A percentile compares a stretch with the other conserved stretches of the same genome.
phyloP scores from a whole-genome alignment of 371 early-diverging fungal species.

The Chytridium lagenaria region DNA sequence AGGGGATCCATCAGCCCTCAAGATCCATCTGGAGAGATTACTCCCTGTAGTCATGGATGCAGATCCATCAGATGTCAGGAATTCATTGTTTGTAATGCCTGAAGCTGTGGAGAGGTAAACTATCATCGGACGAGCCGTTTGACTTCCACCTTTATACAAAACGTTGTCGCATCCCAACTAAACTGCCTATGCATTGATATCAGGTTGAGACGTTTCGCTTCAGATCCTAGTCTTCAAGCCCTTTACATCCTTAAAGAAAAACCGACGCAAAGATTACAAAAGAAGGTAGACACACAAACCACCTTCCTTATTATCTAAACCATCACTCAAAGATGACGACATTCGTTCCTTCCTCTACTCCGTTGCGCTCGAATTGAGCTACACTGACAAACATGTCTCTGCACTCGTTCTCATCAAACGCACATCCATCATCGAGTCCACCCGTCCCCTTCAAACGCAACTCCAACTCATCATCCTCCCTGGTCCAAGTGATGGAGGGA shows the following conservation, averaged over 20 bases:
- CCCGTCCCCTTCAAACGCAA: slow-evolving; percentile 77
- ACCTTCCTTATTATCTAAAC: background rate
- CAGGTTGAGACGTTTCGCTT: slow-evolving; percentile 64
- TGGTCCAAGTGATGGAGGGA: slow-evolving; percentile 75
- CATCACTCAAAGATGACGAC: background rate
- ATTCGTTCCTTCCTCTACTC: slow-evolving; percentile 54
- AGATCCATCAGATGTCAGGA: slow-evolving; percentile 44
- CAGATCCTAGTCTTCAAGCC: slow-evolving; percentile 75
- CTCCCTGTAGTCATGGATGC: slow-evolving; percentile 78
- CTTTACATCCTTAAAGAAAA: slow-evolving; percentile 82
- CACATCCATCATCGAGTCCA: slow-evolving; percentile 72
- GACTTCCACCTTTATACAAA: background rate
- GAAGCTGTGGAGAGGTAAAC: slow-evolving; percentile 74
- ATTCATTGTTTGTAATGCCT: slow-evolving; percentile 63
- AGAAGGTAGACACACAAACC: background rate
- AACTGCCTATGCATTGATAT: no score
- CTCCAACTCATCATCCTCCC: slow-evolving; percentile 92
- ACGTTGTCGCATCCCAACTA: no score
- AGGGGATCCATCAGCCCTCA: slow-evolving; percentile 3
- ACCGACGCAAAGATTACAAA: slow-evolving; percentile 51
- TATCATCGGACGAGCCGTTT: slow-evolving; percentile 33
- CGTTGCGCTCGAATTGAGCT: slow-evolving; percentile 77
- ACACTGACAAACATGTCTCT: slow-evolving; percentile 69
- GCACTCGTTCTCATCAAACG: slow-evolving; percentile 92
- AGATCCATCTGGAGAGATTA: slow-evolving; percentile 61